Evolutionary conservation across 352 stramenopile species (phyloP), one percentile per base, ranked within the genome.

Genomic region (Pythium folliculosum): DNA sequence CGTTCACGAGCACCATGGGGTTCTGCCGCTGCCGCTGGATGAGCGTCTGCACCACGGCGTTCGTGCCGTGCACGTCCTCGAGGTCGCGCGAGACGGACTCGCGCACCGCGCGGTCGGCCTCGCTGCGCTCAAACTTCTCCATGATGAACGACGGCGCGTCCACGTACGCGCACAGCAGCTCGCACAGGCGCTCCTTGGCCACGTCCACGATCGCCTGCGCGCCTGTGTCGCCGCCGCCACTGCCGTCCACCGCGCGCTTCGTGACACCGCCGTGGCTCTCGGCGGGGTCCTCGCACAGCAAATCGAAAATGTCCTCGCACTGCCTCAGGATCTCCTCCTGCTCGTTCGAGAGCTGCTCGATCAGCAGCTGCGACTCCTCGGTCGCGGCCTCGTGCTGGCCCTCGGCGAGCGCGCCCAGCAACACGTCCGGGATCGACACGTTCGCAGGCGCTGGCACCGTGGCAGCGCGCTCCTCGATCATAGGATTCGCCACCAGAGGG

Each of bases 281-380:
- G 37, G 35, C 61, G 13, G 75, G 63, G 38, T 81, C 72, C 19
- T 84, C 69, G 60, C 82, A 91, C 0, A 91, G 67, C 38, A 88
- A n/a, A 22, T 89, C 77, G 38, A 89, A 91, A 0, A 88, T 57
- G 22, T 83, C 73, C 60, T 91, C 78, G 25, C 82, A 91, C 27
- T 75, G 75, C 13, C 64, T 63, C 25, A 85, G 32, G 13, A 85
- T 69, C 19, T 75, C 62, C 7, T 78, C 70, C 2, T 79, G 67
- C 3, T 55, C 65, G 16, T 21, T 53, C 3, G 43, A 47, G 8
- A 81, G 53, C 47, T 77, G 48, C 5, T 75, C 77, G 19, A 65
- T 68, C 9, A 69, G n/a, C 10, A 68, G 32, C 19, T 69, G 48
- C 0, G 53, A 45, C 10, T 65, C 47, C 25, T 69, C 60, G 2